Evolutionary conservation across 352 stramenopile species (phyloP).

Genomic region (Globisporangium cederbergense): DNA sequence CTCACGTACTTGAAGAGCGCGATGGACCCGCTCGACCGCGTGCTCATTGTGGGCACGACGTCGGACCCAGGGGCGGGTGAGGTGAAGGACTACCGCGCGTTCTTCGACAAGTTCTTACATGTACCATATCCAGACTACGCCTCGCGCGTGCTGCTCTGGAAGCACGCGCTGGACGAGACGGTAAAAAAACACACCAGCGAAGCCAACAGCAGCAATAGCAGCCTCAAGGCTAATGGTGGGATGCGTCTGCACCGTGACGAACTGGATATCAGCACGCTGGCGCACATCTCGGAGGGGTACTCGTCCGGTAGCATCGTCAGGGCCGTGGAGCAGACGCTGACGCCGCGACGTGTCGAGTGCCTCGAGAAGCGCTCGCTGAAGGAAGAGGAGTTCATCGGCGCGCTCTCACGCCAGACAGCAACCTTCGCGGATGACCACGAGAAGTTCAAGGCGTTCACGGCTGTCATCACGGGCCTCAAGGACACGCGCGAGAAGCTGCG

Average conservation of each 20-base stretch:
- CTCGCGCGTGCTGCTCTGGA: slow-evolving; percentile 89
- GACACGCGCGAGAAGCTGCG: slow-evolving; percentile 64
- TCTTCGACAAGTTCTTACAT: slow-evolving; percentile 94
- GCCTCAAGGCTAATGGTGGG: slow-evolving; percentile 11
- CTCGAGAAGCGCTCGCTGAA: slow-evolving; percentile 73
- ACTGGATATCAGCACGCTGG: slow-evolving; percentile 86
- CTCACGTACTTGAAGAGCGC: slow-evolving; percentile 91
- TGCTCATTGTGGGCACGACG: slow-evolving; percentile 89
- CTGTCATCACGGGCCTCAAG: slow-evolving; percentile 67
- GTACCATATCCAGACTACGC: slow-evolving; percentile 91
- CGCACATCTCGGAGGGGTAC: slow-evolving; percentile 91
- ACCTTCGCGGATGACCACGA: slow-evolving; percentile 71
- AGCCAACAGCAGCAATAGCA: slow-evolving; percentile 12
- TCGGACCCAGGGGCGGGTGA: slow-evolving; percentile 83
- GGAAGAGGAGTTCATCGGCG: slow-evolving; percentile 87
- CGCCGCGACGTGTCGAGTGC: slow-evolving; percentile 65
- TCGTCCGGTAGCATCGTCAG: slow-evolving; percentile 80
- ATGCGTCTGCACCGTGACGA: slow-evolving; percentile 29
- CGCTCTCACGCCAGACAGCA: slow-evolving; percentile 58
- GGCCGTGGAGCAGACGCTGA: slow-evolving; percentile 79
- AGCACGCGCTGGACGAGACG: slow-evolving; percentile 57
- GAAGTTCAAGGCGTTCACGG: slow-evolving; percentile 78
- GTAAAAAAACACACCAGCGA: slow-evolving; percentile 34
- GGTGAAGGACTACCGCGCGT: slow-evolving; percentile 79
- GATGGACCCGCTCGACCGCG: slow-evolving; percentile 84